phyloP scores from a whole-genome alignment of 106 monocot species.

The Ottelia alismoides region DNA sequence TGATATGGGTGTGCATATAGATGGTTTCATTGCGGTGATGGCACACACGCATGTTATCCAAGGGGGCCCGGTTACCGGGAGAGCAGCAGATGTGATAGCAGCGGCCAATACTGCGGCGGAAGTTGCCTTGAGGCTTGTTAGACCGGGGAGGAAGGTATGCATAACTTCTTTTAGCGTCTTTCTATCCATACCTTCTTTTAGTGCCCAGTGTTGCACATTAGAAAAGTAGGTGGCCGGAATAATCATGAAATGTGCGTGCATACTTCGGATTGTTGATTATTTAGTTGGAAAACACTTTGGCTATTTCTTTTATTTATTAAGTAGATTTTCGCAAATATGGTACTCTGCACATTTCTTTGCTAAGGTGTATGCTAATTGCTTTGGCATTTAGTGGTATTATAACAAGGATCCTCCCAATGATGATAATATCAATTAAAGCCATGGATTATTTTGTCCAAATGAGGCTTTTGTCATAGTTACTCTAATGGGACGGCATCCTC shows the following conservation, averaged over 20 bases:
- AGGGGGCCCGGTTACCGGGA: conserved; percentile 18
- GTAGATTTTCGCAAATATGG: neutral
- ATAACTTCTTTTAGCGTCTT: neutral
- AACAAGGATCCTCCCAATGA: conserved; percentile 5
- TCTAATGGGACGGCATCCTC: conserved; percentile 1
- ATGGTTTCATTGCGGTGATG: conserved; percentile 28
- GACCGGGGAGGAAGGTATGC: conserved; percentile 24
- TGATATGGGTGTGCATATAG: conserved; percentile 30
- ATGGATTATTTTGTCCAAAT: conserved; percentile 6
- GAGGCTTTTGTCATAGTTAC: conserved; percentile 10
- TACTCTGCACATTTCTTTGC: too few relatives aligned
- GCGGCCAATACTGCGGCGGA: conserved; percentile 29
- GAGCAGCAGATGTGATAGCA: conserved; percentile 25
- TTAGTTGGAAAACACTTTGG: neutral
- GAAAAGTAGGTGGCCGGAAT: too few relatives aligned
- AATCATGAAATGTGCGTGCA: too few relatives aligned
- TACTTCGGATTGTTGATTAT: too few relatives aligned
- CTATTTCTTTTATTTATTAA: neutral
- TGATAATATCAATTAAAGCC: conserved; percentile 1
- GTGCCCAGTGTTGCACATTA: too few relatives aligned
- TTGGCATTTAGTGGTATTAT: neutral
- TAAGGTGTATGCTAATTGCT: neutral
- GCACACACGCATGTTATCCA: conserved; percentile 29
- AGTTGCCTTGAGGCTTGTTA: conserved; percentile 25
- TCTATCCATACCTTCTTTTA: neutral